Conservation (phyloP, 2,329 filamentous ascomycete genomes). For the Corynespora cassiicola region DNA sequence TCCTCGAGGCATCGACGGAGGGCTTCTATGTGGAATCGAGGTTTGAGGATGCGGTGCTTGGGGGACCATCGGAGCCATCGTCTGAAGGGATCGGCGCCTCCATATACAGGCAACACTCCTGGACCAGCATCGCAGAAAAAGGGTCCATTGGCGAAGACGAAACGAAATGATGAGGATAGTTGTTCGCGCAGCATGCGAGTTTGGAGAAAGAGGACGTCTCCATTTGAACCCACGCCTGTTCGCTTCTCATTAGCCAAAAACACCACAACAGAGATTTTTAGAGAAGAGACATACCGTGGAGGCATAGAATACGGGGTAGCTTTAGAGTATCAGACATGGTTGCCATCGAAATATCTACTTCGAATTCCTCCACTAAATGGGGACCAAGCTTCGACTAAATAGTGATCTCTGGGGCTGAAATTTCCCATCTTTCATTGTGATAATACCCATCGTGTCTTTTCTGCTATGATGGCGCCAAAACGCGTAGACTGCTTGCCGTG, state of each 20-base stretch:
- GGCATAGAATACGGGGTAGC: conserved; percentile 71
- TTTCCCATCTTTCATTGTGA: too few relatives aligned
- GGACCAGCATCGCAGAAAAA: conserved; percentile 64
- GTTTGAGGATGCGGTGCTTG: conserved; percentile 59
- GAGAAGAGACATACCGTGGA: conserved; percentile 60
- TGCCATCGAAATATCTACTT: too few relatives aligned
- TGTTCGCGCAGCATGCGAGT: conserved; percentile 58
- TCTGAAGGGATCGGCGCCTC: conserved; percentile 66
- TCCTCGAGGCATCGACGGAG: conserved; percentile 36
- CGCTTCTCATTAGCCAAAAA: too few relatives aligned
- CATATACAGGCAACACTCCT: conserved; percentile 68
- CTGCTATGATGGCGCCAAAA: too few relatives aligned
- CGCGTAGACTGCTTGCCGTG: too few relatives aligned
- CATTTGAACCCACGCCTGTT: conserved; percentile 67
- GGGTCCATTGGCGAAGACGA: conserved; percentile 73
- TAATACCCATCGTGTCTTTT: too few relatives aligned
- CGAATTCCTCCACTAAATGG: too few relatives aligned
- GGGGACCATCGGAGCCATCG: conserved; percentile 66
- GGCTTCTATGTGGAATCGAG: conserved; percentile 48
- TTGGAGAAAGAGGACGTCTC: conserved; percentile 68
- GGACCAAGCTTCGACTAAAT: too few relatives aligned
- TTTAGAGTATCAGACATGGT: conserved; percentile 6
- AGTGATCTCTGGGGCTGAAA: too few relatives aligned
- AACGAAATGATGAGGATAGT: conserved; percentile 64
- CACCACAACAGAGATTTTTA: background rate